Evolutionary conservation across 2,329 filamentous ascomycete genomes (phyloP).

Genomic region (Pyrenophora seminiperda): DNA sequence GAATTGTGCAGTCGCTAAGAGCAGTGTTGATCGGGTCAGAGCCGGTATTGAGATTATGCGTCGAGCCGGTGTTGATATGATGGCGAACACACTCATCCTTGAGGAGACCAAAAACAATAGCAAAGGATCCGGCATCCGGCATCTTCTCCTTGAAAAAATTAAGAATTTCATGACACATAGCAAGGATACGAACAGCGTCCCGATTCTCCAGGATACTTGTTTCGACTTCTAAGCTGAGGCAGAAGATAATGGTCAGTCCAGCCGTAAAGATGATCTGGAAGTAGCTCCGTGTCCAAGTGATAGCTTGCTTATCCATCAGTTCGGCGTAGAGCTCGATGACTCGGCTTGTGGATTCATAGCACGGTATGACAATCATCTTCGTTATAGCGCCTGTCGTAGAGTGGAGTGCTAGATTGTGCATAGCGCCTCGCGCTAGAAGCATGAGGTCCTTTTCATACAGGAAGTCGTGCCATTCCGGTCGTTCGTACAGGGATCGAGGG

Average conservation of each 20-base stretch:
- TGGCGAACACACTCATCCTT: conserved; percentile 27
- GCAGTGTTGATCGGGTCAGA: not conserved
- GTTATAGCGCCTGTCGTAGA: conserved; percentile 3
- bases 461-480: conserved; percentile 54
- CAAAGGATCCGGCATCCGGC: conserved; percentile 33
- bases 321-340: conserved; percentile 49
- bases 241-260: conserved; percentile 40
- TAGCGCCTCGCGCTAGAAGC: conserved; percentile 49
- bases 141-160: conserved; percentile 32
- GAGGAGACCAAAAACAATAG: conserved; percentile 34
- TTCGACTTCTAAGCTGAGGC: conserved; percentile 33
- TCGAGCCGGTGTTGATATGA: not conserved
- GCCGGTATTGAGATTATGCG: not conserved
- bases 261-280: conserved; percentile 57
- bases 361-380: conserved; percentile 26
- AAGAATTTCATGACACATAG: conserved; percentile 28
- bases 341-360: conserved; percentile 45
- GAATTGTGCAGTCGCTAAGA: no score
- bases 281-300: conserved; percentile 56
- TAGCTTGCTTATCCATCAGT: conserved; percentile 44
- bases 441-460: conserved; percentile 51
- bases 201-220: conserved; percentile 14
- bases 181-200: conserved; percentile 11
- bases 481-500: conserved; percentile 52
- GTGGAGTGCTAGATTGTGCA: conserved; percentile 43